Conservation (phyloP, 495 filamentous ascomycete genomes). For the Xanthoparmelia taractica region DNA sequence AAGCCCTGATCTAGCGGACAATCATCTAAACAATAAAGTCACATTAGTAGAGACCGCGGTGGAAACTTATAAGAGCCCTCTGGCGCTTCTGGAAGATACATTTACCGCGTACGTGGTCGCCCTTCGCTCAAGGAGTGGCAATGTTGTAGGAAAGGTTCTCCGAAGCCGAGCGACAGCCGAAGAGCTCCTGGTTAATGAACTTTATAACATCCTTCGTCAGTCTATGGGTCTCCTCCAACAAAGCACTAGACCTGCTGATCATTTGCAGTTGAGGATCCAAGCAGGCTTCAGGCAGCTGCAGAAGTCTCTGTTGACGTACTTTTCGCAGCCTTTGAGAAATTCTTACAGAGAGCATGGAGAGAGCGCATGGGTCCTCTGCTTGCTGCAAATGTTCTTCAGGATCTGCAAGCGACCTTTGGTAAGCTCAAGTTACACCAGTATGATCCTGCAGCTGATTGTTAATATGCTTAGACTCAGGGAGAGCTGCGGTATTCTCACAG, state of each 20-base stretch:
- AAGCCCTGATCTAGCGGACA: conserved; percentile 32
- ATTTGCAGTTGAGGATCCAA: conserved; percentile 59
- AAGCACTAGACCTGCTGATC: background rate
- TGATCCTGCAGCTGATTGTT: background rate
- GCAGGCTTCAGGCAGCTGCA: conserved; percentile 60
- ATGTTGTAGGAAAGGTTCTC: conserved; percentile 68
- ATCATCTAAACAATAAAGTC: conserved; percentile 32
- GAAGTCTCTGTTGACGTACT: conserved; percentile 81
- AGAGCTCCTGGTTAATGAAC: conserved; percentile 72
- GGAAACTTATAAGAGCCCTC: conserved; percentile 31
- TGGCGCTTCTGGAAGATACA: conserved; percentile 65
- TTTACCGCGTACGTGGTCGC: conserved; percentile 77
- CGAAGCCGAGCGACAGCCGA: conserved; percentile 63
- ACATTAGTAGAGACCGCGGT: conserved; percentile 21
- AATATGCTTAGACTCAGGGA: conserved; percentile 22
- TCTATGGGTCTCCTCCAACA: background rate
- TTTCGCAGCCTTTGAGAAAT: conserved; percentile 91
- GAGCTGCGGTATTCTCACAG: conserved; percentile 63
- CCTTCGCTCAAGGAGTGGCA: conserved; percentile 73
- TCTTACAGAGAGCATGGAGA: conserved; percentile 79
- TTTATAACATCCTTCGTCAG: conserved; percentile 67
- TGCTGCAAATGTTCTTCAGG: conserved; percentile 51
- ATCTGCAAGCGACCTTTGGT: conserved; percentile 59
- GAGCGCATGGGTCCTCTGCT: conserved; percentile 82
- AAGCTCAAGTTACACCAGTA: conserved; percentile 28